Evolutionary conservation across 371 early-diverging fungal genomes (phyloP), one percentile per base, ranked within the genome.

Genomic region (Lichtheimia ornata): DNA sequence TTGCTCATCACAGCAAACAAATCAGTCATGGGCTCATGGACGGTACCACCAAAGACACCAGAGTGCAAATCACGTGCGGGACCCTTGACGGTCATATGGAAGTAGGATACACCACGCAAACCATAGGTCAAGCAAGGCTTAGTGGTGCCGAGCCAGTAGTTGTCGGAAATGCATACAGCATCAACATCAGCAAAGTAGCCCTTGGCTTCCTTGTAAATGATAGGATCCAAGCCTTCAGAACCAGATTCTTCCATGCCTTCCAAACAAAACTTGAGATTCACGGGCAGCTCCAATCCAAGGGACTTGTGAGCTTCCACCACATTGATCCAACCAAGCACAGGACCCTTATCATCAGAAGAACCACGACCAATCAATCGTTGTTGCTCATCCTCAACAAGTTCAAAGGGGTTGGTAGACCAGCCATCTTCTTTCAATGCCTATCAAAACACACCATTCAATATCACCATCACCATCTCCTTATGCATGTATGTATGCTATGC

Each of bases 121-220:
- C 98, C 98, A 72, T 97, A 96, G 41, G 97, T 98, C 68, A 98
- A 78, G 82, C 97, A 97, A 49, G 98, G 98, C 82, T 94, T 96
- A 64, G 79, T 89, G 50, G 91, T 95, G 59, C 96, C 95, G 40
- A 97, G 84, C 97, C 97, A 97, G 83, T 95, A 90, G 85, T 98
- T 98, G 84, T 98, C 98, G 56, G 88, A 87, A 69, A 98, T 97
- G 84, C 95, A 96, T 51, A 96, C 95, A 61, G 87, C 90, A 77
- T 98, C 98, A 4, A 93, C 94, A 71, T 84, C 89, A 73, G 81
- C 83, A 80, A 96, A 96, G 81, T 90, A 94, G 59, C 81, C 81
- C 64, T 88, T 81, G 41, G 96, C 96, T 73, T 97, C 96, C 14
- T 72, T 70, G 53, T 79, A 54, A 64, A 98, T 94, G 50, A 96